Evolutionary conservation across 1,139 yeast species (phyloP), one percentile per base, ranked within the genome.

Genomic region (Zygosaccharomyces pseudobailii): DNA sequence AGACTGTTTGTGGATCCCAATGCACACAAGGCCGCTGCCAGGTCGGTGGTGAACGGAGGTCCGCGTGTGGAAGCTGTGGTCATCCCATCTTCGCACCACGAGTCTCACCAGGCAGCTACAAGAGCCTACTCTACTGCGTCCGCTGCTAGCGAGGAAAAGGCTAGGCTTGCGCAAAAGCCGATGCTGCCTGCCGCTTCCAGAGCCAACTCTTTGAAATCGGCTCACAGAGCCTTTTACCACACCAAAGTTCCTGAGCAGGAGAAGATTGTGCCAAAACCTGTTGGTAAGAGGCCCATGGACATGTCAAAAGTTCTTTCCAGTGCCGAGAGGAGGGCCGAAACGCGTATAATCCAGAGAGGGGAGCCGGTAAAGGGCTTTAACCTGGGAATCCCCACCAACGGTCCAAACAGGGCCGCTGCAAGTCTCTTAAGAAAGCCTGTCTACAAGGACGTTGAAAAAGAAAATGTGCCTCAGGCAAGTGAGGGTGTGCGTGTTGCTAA

Each of bases 1-100:
- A 71, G 90, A 54, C 70, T 76, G 22, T 71, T 80, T 47, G 84
- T 87, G 24, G 73, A 62, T 40, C 61, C 67, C 17, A 54, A 58
- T 47, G 69, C 68, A 4, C 58, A 63, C 22, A 50, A 50, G 13
- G 63, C 66, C 27, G 68, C 68, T 13, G 53, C 55, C 10, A 50
- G 50, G 25, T 63, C 54, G 17, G 56, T 56, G 40, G 45, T 44
- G 8, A 49, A 48, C 34, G 51, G 48, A 21, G 35, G 48, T 27
- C 48, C 48, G 30, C 43, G 40, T 34, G 30, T 47, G 28, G 43
- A 41, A 37, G 40, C 47, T 25, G 31, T 46, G 32, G 44, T 32
- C 22, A 46, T 42, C 17, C 37, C 49, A 10, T 36, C 28, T 40
- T 23, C 47, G 5, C 45, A 23, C 39, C 48, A 22, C 21, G 57